Evolutionary conservation across 352 stramenopile species (phyloP), one percentile per base, ranked within the genome.

Genomic region (Saprolegnia diclina): DNA sequence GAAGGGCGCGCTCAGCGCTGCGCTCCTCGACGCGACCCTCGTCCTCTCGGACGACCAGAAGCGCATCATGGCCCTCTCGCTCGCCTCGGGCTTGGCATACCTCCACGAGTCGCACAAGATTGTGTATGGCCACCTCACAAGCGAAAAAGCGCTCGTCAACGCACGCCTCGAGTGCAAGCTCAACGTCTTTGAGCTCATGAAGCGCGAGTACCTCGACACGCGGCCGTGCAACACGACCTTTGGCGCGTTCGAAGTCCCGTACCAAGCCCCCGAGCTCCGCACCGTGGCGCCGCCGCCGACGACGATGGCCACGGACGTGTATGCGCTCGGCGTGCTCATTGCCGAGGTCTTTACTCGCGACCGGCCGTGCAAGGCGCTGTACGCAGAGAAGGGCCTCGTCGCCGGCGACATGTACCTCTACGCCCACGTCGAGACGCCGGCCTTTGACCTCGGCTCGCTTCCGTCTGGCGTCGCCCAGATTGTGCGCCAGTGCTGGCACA

Each of bases 131-230:
- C 2, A 24, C 14, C 24, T 66, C 22, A 37, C 37, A 5, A 21
- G 37, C 13, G 57, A 66, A 16, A 66, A 66, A 55, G 42, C 53
- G 18, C 57, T 66, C 57, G 57, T 66, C 29, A 50, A 66, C 22
- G 24, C 35, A 1, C 26, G 13, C 13, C 22, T 66, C 40, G 40
- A 54, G 21, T 48, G 37, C 57, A 66, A 66, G 42, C 40, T 66
- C 38, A 66, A 66, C 26, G 57, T 66, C 18, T 42, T 66, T 42
- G n/a, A 48, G 42, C 57, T 66, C 21, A 48, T 66, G 21, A 42
- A 55, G 24, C 13, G 37, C 35, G 26, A 26, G 35, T 66, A 56
- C 24, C 18, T 42, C 42, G 44, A 29, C 6, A 44, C 50, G 19
- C 57, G 40, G 37, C 40, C 22, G 10, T 66, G 57, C 21, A 14